A percentile compares a stretch with the other conserved stretches of the same genome.
Conservation (phyloP, 2,329 filamentous ascomycete species). For the Volutella citrinella region DNA sequence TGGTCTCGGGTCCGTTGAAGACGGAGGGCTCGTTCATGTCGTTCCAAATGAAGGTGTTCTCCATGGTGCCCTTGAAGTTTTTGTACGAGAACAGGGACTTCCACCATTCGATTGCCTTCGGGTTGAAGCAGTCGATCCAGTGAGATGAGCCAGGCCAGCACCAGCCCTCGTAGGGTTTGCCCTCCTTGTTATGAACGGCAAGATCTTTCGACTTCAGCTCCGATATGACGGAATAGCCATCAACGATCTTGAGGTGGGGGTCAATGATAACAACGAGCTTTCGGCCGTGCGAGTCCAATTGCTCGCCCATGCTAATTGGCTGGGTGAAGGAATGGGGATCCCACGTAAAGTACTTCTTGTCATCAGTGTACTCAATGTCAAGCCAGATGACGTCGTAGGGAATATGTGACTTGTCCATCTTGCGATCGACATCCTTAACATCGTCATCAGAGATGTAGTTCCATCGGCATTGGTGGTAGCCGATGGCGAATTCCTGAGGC, state of each 20-base stretch:
- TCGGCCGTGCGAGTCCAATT: slow-evolving; percentile 78
- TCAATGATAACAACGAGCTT: slow-evolving; percentile 96
- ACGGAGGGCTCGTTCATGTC: slow-evolving; percentile 99
- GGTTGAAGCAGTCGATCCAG: slow-evolving; percentile 96
- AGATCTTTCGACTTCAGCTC: slow-evolving; percentile 82
- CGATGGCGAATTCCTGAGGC: slow-evolving; percentile 88
- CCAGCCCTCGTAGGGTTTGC: slow-evolving; percentile 89
- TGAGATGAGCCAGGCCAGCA: slow-evolving; percentile 97
- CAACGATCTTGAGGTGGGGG: slow-evolving; percentile 93
- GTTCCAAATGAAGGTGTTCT: slow-evolving; percentile 96
- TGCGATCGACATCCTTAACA: slow-evolving; percentile 92
- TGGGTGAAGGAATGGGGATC: slow-evolving; percentile 85
- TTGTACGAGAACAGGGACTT: slow-evolving; percentile 82
- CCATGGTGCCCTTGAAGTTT: slow-evolving; percentile 78
- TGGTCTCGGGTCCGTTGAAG: slow-evolving; percentile 97
- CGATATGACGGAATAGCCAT: slow-evolving; percentile 71
- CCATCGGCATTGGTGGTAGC: slow-evolving; percentile 97
- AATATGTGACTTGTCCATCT: slow-evolving; percentile 93
- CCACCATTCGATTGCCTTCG: slow-evolving; percentile 92
- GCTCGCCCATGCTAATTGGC: slow-evolving; percentile 82
- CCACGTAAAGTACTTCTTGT: slow-evolving; percentile 98
- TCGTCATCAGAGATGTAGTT: slow-evolving; percentile 98
- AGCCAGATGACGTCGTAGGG: slow-evolving; percentile 99
- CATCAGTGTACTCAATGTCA: slow-evolving; percentile 95
- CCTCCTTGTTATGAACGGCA: slow-evolving; percentile 86